A percentile compares a stretch with the other conserved stretches of the same genome.
phyloP scores from a whole-genome alignment of 345 rosid genomes.

The Tarenaya hassleriana region DNA sequence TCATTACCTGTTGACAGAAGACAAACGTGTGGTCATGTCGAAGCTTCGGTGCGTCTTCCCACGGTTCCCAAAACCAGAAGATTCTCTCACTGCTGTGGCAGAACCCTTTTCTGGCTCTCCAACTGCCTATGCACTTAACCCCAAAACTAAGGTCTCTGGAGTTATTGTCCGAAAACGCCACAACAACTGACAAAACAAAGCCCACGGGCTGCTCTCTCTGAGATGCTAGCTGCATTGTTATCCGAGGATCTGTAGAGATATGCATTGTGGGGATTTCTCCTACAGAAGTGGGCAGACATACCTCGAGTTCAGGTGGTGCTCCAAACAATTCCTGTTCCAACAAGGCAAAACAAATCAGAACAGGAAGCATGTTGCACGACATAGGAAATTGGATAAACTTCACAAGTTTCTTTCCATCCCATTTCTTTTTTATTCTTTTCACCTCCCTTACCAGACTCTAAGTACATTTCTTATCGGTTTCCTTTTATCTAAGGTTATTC shows the following conservation, averaged over 20 bases:
- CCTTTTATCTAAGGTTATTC: no score
- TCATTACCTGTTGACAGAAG: no score
- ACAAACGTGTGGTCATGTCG: neutral
- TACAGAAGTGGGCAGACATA: constrained; percentile 10
- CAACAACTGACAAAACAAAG: constrained; percentile 15
- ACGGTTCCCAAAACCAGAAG: neutral
- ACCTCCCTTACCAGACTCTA: no score
- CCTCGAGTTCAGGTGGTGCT: neutral
- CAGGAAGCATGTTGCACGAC: no score
- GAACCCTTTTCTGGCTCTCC: neutral
- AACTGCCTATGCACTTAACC: constrained; percentile 5
- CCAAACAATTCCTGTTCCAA: neutral
- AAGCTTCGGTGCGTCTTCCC: neutral
- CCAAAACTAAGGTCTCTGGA: neutral
- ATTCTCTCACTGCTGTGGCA: neutral
- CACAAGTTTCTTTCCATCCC: no score
- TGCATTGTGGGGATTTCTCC: no score
- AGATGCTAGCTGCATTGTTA: constrained; percentile 11
- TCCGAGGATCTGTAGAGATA: no score
- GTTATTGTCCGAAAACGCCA: constrained; percentile 6
- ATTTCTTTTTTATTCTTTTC: no score
- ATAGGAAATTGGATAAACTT: no score
- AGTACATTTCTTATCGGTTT: no score
- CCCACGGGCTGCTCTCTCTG: constrained; percentile 11
- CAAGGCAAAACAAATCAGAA: neutral